phyloP scores from a whole-genome alignment of 2,329 filamentous ascomycete species.

The Apiospora pterosperma region DNA sequence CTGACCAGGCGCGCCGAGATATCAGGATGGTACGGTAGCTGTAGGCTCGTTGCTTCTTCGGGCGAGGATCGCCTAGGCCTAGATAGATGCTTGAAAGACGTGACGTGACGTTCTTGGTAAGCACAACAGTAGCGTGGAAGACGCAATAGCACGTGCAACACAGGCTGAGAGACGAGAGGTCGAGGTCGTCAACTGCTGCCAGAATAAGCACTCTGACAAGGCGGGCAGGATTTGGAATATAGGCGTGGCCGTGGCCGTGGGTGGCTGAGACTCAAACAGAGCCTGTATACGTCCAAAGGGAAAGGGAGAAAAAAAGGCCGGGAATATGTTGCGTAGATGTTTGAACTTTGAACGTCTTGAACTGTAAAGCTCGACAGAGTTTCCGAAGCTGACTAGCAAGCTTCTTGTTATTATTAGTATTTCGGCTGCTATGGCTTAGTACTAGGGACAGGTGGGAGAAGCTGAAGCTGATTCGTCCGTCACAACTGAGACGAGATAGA shows the following conservation, averaged over 20 bases:
- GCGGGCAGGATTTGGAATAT: neutral
- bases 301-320: neutral
- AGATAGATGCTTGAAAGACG: neutral
- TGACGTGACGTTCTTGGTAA: neutral
- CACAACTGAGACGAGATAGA: neutral
- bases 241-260: neutral
- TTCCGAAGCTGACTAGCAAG: neutral
- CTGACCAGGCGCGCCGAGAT: neutral
- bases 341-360: neutral
- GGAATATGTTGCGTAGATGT: neutral
- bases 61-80: neutral
- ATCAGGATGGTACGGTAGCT: neutral
- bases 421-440: neutral
- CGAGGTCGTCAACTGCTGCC: neutral
- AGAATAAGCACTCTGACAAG: neutral
- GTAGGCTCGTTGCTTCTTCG: neutral
- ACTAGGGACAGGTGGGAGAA: neutral
- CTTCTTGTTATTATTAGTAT: neutral
- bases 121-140: slow-evolving; percentile 3
- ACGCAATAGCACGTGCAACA: slow-evolving; percentile 10
- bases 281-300: no score
- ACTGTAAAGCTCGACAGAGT: neutral
- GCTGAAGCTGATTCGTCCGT: slow-evolving; percentile 7
- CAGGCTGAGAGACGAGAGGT: neutral
- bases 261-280: neutral